These are phyloP conservation scores for Aphanocladium album DNA, from an alignment of 2,329 filamentous ascomycete species.

Conservation along the genomic window DNA sequence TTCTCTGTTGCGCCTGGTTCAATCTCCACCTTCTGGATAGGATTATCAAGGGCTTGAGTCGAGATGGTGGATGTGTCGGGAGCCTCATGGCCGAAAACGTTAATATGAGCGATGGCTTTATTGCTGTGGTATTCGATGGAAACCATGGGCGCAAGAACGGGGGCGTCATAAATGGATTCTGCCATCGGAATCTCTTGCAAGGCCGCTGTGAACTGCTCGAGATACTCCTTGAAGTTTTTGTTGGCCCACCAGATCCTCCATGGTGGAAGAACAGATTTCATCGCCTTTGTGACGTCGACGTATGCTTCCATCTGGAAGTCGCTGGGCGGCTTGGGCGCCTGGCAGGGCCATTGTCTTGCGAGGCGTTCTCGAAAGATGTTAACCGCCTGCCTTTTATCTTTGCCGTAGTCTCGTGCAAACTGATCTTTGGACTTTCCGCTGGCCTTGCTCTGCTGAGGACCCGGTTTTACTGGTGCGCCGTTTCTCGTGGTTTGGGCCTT, in stretches of 20 bases:
- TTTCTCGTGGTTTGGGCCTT: neutral
- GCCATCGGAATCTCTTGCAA: neutral
- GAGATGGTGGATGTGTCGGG: neutral
- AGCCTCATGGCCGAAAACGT: neutral
- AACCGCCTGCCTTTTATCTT: neutral
- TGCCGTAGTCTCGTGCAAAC: neutral
- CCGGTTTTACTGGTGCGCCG: neutral
- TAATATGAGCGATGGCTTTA: neutral
- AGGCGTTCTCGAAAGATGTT: neutral
- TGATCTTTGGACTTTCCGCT: neutral
- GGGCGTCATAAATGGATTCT: neutral
- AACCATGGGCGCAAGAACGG: neutral
- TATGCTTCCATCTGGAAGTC: neutral
- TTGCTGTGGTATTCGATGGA: neutral
- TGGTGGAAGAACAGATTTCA: neutral
- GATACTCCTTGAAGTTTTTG: slow-evolving; percentile 6
- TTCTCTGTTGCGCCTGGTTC: neutral
- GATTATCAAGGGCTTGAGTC: neutral
- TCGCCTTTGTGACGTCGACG: slow-evolving; percentile 6
- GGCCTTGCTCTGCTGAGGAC: neutral
- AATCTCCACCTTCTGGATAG: neutral
- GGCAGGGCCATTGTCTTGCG: slow-evolving; percentile 14
- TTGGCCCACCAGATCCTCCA: slow-evolving; percentile 18
- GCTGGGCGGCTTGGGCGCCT: neutral
- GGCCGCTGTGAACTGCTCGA: neutral